Conservation (phyloP, 2,329 filamentous ascomycete genomes). For the Penicillium janthinellum region DNA sequence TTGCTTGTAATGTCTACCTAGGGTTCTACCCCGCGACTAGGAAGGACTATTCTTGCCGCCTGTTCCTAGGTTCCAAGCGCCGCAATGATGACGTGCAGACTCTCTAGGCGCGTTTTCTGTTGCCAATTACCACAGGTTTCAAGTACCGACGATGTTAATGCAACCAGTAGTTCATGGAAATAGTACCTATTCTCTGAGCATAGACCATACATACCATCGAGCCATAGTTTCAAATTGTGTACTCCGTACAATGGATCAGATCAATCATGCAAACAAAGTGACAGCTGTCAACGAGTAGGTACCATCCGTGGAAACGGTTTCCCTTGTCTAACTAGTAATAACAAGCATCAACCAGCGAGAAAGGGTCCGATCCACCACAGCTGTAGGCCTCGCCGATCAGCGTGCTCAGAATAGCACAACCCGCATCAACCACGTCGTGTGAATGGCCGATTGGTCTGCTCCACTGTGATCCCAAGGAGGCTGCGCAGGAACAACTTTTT, state of each 20-base stretch:
- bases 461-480: constrained; percentile 13
- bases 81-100: constrained; percentile 25
- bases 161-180: too few species aligned
- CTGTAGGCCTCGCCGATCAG: not conserved
- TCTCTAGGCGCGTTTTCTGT: not conserved
- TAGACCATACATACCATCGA: too few species aligned
- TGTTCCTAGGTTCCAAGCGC: not conserved
- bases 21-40: not conserved
- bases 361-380: constrained; percentile 6
- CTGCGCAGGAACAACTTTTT: constrained; percentile 1
- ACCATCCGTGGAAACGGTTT: constrained; percentile 1
- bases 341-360: not conserved
- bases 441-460: not conserved
- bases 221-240: too few species aligned
- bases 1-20: not conserved
- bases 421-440: constrained; percentile 12
- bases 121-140: constrained; percentile 4
- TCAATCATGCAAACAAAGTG: not conserved
- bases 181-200: too few species aligned
- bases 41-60: not conserved
- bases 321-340: not conserved
- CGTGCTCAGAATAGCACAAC: constrained; percentile 14
- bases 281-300: not conserved
- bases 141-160: not conserved
- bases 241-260: too few species aligned